phyloP scores from a whole-genome alignment of 805 yeast species.

The Yamadazyma kitorensis region DNA sequence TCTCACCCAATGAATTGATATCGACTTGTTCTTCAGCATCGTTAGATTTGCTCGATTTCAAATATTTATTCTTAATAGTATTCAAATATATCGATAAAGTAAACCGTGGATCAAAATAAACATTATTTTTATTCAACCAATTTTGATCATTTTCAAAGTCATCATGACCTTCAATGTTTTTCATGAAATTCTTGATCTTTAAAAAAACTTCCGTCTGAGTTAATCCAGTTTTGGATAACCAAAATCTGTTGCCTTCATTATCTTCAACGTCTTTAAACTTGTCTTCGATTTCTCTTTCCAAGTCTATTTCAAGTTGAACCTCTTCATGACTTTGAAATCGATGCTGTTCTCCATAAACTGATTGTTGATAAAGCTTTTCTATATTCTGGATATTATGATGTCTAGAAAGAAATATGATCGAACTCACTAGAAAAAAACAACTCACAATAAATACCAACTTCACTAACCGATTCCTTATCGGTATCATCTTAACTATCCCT shows the following conservation, averaged over 20 bases:
- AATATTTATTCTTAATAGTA: constrained; percentile 26
- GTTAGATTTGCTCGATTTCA: constrained; percentile 2
- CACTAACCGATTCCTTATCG: too few relatives aligned
- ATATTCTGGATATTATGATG: neutral
- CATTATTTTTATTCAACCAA: constrained; percentile 18
- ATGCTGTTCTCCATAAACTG: too few relatives aligned
- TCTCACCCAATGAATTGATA: constrained; percentile 11
- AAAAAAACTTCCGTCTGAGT: constrained; percentile 14
- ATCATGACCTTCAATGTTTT: neutral
- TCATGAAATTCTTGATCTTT: constrained; percentile 12
- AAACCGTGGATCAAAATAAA: constrained; percentile 54
- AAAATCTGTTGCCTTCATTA: constrained; percentile 17
- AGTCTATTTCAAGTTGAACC: neutral
- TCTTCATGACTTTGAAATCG: neutral
- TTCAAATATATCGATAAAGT: constrained; percentile 49
- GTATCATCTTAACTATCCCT: too few relatives aligned
- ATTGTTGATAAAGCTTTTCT: constrained; percentile 1
- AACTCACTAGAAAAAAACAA: too few relatives aligned
- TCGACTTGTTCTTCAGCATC: constrained; percentile 4
- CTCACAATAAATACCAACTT: too few relatives aligned
- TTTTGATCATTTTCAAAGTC: constrained; percentile 11
- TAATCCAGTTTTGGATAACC: constrained; percentile 23
- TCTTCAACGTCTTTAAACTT: constrained; percentile 12
- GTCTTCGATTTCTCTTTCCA: constrained; percentile 1
- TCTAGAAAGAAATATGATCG: too few relatives aligned